Evolutionary conservation across 164 flowering plant species (phyloP), one percentile per base, ranked within the genome.

Genomic region (Magnolia changhungtana): DNA sequence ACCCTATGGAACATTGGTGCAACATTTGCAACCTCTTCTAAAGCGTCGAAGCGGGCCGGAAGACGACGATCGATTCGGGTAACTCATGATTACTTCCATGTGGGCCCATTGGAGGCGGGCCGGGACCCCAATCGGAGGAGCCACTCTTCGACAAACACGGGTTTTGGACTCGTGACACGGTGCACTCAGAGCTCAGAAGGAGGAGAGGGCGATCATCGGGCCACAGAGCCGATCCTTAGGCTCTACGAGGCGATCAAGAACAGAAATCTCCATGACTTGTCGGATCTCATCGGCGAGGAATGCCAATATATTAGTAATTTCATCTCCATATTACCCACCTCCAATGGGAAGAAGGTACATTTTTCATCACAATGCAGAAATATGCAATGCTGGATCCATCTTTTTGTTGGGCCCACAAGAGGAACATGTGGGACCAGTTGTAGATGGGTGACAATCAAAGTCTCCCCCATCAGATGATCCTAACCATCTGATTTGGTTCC

Each of bases 251-350:
- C 91, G 8, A 80, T 90, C 14, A 88, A 85, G 82, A 77, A 81
- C 23, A 79, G 80, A 66, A 85, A 84, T 69, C 20, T 88, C 8
- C 18, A 50, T 0, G 87, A 85, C 21, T 23, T 90, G 50, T 85
- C 92, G 5, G 87, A 85, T 29, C 75, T 88, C 1, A 85, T 92
- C n/a, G 88, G 86, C 27, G 90, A 92, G 14, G 92, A 89, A 81
- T 88, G 94, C 75, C 73, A 78, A 49, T 87, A 89, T 61, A 58
- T 87, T 58, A 89, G 83, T 83, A 91, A 87, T 58, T 86, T 89
- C 68, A 55, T 86, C 76, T 82, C 90, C 4, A 67, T 71, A 49
- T 81, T 81, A 72, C 85, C 83, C 61, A 79, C 84, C 65, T 84
- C 83, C 59, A 76, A 83, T 50, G 93, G 92, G 19, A 89, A 89